Base-by-base conservation (phyloP, 495 filamentous ascomycete species). In the Aspergillus hancockii region DNA sequence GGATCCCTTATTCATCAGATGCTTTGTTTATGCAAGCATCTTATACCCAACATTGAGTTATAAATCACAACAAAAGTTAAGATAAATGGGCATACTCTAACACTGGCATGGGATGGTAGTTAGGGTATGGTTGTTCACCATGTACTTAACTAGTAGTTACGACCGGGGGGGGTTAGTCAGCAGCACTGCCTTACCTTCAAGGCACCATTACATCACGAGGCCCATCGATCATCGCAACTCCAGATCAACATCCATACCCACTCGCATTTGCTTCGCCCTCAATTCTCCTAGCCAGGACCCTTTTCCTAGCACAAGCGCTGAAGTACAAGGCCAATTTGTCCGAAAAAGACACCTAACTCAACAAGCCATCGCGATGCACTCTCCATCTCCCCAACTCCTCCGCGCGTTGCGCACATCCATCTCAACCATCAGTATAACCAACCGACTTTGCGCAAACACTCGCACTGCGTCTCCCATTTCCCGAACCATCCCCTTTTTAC, bases 331-430 rank as follows among this genome's bases (percentile, higher is more conserved):
- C 12, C 4, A n/a, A n/a, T n/a, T n/a, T 36, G 8, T 36, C 8
- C 34, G 2, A 9, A 14, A 36, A 36, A 5, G 2, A 10, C 8
- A 4, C 8, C 13, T 12, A 2, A 36, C 12, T 14, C 34, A 36
- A 10, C 8, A 12, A 8, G 7, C 1, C n/a, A 45, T 25, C 12
- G 57, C 43, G 59, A 80, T 80, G 77, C 71, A 75, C 40, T 62
- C 74, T 10, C 77, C 77, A 60, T 79, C 77, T 0, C 63, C 71
- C n/a, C 77, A 79, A 53, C 72, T 80, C 28, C 68, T 80, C 23
- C 75, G 77, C 43, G 76, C 75, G 31, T 54, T 80, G 50, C 76
- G 76, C 60, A 70, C 67, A 23, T 72, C 75, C 3, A 67, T 78
- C 45, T 43, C 49, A 51, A 28, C 54, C 52, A 38, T 34, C 28